A percentile compares a stretch with the other conserved stretches of the same genome.
phyloP scores from a whole-genome alignment of 2,329 filamentous ascomycete species.

The Trichophyton benhamiae region DNA sequence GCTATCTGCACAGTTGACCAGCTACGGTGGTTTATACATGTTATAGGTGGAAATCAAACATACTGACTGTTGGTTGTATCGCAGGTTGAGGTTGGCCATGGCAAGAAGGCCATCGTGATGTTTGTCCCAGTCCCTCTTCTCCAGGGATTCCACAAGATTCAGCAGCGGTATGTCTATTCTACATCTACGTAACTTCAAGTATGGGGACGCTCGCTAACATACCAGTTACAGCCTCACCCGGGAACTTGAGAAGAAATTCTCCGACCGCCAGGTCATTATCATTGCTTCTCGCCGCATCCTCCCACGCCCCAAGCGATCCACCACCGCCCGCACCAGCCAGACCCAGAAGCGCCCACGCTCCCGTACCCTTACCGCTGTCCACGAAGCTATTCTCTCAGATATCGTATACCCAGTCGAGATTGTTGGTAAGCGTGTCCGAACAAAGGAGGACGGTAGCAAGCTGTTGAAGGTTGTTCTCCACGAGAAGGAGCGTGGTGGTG shows the following conservation, averaged over 20 bases:
- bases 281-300: slow-evolving; percentile 97
- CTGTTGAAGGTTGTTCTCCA: slow-evolving; percentile 97
- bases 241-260: slow-evolving; percentile 99
- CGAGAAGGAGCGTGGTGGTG: slow-evolving; percentile 99
- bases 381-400: slow-evolving; percentile 95
- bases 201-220: background rate
- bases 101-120: slow-evolving; percentile 99
- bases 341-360: slow-evolving; percentile 98
- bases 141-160: slow-evolving; percentile 96
- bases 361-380: slow-evolving; percentile 94
- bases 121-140: slow-evolving; percentile 99
- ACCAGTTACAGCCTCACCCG: slow-evolving; percentile 67
- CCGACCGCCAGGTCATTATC: slow-evolving; percentile 98
- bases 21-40: background rate
- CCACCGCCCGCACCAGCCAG: slow-evolving; percentile 88
- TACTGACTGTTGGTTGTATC: background rate
- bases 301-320: slow-evolving; percentile 95
- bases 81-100: slow-evolving; percentile 99
- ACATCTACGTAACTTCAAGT: background rate
- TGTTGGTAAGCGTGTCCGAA: slow-evolving; percentile 95
- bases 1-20: background rate
- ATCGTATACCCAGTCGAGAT: slow-evolving; percentile 99
- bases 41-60: background rate
- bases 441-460: slow-evolving; percentile 98
- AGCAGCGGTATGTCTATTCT: slow-evolving; percentile 74